These are phyloP conservation scores for Termitomyces sp. DNA, from an alignment of 768 basidiomycete species.

Conservation along the genomic window DNA sequence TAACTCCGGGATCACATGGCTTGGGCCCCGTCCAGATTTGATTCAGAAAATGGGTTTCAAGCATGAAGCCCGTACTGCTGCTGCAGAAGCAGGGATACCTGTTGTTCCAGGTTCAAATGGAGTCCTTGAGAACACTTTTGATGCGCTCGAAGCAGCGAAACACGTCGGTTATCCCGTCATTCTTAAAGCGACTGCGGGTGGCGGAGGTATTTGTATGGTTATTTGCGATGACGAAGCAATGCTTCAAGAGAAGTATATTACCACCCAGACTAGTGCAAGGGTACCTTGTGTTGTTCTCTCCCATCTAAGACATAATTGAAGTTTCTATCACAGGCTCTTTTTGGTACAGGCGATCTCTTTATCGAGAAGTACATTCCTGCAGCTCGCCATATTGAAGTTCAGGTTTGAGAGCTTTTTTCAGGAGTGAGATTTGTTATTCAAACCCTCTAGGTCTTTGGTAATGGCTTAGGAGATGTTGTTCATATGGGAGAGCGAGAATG, in stretches of 20 bases:
- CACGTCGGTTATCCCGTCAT: conserved; percentile 55
- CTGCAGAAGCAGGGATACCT: conserved; percentile 39
- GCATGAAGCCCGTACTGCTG: conserved; percentile 47
- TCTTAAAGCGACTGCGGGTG: conserved; percentile 63
- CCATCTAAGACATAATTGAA: background rate
- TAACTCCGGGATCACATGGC: conserved; percentile 46
- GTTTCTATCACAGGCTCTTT: conserved; percentile 21
- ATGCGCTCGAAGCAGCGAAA: conserved; percentile 33
- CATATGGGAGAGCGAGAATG: conserved; percentile 71
- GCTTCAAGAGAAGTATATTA: conserved; percentile 27
- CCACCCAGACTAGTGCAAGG: conserved; percentile 35
- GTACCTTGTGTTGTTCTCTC: conserved; percentile 19
- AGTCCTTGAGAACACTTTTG: conserved; percentile 33
- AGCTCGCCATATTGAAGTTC: conserved; percentile 62
- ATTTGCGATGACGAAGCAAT: conserved; percentile 41
- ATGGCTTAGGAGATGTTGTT: conserved; percentile 51
- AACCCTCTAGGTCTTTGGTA: conserved; percentile 54
- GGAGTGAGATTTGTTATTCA: background rate
- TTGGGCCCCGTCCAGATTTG: conserved; percentile 46
- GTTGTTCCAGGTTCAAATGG: conserved; percentile 54
- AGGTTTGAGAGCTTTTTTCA: conserved; percentile 27
- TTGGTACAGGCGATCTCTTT: conserved; percentile 46
- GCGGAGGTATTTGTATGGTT: conserved; percentile 64
- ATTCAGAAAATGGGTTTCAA: conserved; percentile 58
- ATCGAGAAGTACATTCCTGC: conserved; percentile 52